phyloP scores from a whole-genome alignment of 345 rosid species.

The Erysimum cheiranthoides region DNA sequence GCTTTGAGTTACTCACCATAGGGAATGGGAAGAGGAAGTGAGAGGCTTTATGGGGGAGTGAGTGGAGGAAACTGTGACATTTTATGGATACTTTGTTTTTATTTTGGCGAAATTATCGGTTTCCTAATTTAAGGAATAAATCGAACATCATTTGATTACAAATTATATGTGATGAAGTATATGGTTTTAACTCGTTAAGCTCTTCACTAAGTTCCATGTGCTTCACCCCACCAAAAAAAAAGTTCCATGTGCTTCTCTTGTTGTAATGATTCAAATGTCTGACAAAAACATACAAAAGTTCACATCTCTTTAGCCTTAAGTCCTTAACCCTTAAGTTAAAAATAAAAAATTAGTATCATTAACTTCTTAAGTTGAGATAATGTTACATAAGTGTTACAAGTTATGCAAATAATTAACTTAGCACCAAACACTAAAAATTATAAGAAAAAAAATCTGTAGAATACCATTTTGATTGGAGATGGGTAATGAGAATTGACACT shows the following conservation, averaged over 20 bases:
- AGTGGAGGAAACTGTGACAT: slow-evolving; percentile 28
- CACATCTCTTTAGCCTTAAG: no score
- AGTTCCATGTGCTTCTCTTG: background rate
- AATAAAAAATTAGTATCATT: no score
- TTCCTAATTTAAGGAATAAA: slow-evolving; percentile 41
- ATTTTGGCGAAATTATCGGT: slow-evolving; percentile 18
- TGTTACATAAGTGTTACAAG: no score
- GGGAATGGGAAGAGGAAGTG: slow-evolving; percentile 59
- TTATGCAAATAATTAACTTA: no score
- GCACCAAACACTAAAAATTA: no score
- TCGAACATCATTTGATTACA: slow-evolving; percentile 34
- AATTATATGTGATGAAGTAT: slow-evolving; percentile 35
- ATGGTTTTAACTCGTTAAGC: slow-evolving; percentile 10
- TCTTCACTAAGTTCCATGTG: background rate
- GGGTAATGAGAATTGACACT: no score
- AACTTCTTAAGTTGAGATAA: no score
- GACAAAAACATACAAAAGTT: no score
- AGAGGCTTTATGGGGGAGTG: slow-evolving; percentile 18
- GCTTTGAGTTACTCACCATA: slow-evolving; percentile 81
- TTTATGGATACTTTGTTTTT: slow-evolving; percentile 30
- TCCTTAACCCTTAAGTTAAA: no score
- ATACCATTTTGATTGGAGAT: no score
- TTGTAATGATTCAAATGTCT: background rate
- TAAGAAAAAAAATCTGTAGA: no score
- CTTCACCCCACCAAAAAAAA: no score